These are phyloP conservation scores for Cenchrus fungigraminus DNA, from an alignment of 176 grass and related monocot species.

Conservation along the genomic window DNA sequence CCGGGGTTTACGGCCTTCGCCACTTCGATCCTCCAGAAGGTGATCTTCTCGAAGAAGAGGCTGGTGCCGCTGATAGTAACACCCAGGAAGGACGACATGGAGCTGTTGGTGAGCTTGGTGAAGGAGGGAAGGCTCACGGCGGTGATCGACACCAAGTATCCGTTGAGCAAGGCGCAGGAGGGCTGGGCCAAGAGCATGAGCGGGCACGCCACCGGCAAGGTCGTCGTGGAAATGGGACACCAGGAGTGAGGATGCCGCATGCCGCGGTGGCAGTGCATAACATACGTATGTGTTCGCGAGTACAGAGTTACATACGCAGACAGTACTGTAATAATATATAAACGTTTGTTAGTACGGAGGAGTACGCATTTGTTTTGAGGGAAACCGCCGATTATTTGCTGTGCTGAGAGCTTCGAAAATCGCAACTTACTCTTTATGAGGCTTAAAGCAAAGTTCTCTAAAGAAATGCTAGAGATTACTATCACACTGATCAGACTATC, in stretches of 20 bases:
- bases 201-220: slow-evolving; percentile 80
- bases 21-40: slow-evolving; percentile 51
- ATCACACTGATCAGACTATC: too few relatives aligned
- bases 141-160: slow-evolving; percentile 55
- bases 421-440: too few relatives aligned
- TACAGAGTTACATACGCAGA: too few relatives aligned
- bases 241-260: neutral
- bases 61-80: slow-evolving; percentile 53
- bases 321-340: too few relatives aligned
- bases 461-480: too few relatives aligned
- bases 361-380: too few relatives aligned
- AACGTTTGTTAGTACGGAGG: too few relatives aligned
- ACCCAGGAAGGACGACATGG: slow-evolving; percentile 62
- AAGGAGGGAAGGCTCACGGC: slow-evolving; percentile 63
- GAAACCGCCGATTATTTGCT: too few relatives aligned
- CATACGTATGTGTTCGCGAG: neutral
- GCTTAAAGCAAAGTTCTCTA: too few relatives aligned
- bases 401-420: too few relatives aligned
- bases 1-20: slow-evolving; percentile 33
- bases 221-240: slow-evolving; percentile 63
- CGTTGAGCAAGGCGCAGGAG: slow-evolving; percentile 57
- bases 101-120: slow-evolving; percentile 58
- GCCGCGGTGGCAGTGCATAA: neutral
- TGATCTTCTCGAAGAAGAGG: slow-evolving; percentile 69
- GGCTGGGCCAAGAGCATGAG: slow-evolving; percentile 78